Base-by-base conservation (phyloP, 129 eudicot genomes). In the Flaveria sonorensis region DNA sequence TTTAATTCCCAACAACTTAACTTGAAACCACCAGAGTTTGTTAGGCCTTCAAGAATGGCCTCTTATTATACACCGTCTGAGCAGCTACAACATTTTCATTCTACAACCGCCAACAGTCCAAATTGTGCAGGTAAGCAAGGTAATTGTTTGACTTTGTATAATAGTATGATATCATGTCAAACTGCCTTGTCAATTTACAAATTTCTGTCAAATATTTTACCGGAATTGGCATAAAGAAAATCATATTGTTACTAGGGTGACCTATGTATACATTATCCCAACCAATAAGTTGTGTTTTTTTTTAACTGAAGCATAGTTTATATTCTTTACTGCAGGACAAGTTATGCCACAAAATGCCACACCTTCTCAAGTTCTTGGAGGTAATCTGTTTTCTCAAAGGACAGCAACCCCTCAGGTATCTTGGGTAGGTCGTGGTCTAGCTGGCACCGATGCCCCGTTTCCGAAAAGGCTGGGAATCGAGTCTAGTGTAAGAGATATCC, bases 381-480 rank as follows among this genome's bases (percentile, higher is more conserved):
- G 69, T 40, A 46, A 42, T 67, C 63, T 50, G 53, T 12, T 71
- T 65, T 71, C 96, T 39, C 83, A 78, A 68, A 77, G 68, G 65
- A 74, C 59, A 24, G 30, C 68, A 32, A 19, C 62, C 46, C 87
- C 77, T 45, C 78, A 79, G 74, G 55, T 72, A 70, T 39, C 78
- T 69, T 73, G 73, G 68, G 74, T 50, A 18, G 56, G 79, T 36
- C n/a, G 69, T 60, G 74, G 71, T 69, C 76, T 56, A 65, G 81
- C 87, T 64, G 75, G 73, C 32, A 39, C 53, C 3, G 70, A 53
- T 53, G 74, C 66, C 69, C 86, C 72, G 15, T 87, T 87, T 70
- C 90, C 96, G 39, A 74, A 82, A 81, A 87, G 92, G 83, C 74
- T 87, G 5, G 96, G 90, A 47, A 74, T 83, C 68, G 88, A 83